Conservation (phyloP, 768 basidiomycete species). For the Termitomyces sp. region DNA sequence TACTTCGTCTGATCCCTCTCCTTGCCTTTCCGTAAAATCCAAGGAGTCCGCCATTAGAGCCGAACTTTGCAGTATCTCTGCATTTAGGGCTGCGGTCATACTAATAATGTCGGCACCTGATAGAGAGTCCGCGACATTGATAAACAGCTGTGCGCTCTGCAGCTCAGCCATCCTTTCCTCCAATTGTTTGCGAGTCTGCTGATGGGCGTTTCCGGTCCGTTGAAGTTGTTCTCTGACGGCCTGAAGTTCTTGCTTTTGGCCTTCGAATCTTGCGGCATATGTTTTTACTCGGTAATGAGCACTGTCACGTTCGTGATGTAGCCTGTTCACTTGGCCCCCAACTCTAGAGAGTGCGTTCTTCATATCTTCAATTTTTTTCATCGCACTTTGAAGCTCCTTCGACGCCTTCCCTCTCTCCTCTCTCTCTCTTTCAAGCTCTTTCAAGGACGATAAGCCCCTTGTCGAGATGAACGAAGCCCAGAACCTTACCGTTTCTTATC, state of each 20-base stretch:
- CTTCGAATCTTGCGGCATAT: not conserved
- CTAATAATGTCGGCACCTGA: slow-evolving; percentile 19
- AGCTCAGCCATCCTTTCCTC: slow-evolving; percentile 12
- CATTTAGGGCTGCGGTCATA: slow-evolving; percentile 38
- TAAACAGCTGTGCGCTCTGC: slow-evolving; percentile 13
- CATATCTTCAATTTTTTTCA: not conserved
- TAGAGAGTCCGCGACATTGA: slow-evolving; percentile 13
- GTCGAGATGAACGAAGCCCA: too few relatives aligned
- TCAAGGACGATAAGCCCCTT: too few relatives aligned
- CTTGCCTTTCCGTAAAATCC: not conserved
- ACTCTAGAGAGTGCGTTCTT: not conserved
- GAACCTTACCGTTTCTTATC: too few relatives aligned
- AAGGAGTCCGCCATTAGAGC: slow-evolving; percentile 40
- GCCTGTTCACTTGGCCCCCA: not conserved
- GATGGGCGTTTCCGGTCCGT: not conserved
- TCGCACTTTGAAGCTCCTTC: not conserved
- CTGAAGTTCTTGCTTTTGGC: not conserved
- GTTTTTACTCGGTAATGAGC: not conserved
- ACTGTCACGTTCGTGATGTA: not conserved
- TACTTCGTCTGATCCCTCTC: too few relatives aligned
- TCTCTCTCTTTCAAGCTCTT: not conserved
- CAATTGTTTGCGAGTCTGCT: not conserved
- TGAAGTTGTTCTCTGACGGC: not conserved
- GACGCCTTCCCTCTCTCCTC: not conserved
- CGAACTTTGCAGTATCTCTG: slow-evolving; percentile 44